A percentile compares a stretch with the other conserved stretches of the same genome.
These are phyloP conservation scores for Cinnamomum chago DNA, from an alignment of 164 flowering plant genomes.

Conservation along the genomic window DNA sequence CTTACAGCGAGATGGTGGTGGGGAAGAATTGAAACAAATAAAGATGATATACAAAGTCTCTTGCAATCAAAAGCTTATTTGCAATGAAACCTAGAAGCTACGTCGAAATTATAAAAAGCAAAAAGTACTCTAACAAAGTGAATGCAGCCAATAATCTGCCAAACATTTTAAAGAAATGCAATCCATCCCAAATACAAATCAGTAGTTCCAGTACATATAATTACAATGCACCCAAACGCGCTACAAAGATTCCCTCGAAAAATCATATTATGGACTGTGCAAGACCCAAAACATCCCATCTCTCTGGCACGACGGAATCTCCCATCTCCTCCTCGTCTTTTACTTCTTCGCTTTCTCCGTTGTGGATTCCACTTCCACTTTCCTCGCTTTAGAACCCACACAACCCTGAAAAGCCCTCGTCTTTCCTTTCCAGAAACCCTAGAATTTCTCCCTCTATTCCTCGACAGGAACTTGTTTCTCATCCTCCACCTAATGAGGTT, in stretches of 20 bases:
- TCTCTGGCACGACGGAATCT: slow-evolving; percentile 32
- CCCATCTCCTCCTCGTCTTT: slow-evolving; percentile 21
- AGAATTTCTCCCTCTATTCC: not conserved
- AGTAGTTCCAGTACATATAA: no score
- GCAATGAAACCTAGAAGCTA: no score
- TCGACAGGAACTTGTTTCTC: not conserved
- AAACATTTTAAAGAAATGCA: no score
- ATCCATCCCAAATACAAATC: no score
- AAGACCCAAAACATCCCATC: slow-evolving; percentile 90
- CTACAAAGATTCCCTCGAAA: not conserved
- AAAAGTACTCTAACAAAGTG: no score
- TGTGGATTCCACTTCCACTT: slow-evolving; percentile 3
- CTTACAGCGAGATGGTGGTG: no score
- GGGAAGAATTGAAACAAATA: no score
- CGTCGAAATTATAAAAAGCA: no score
- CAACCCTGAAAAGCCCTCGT: slow-evolving; percentile 5
- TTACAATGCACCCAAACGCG: no score
- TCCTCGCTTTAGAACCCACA: slow-evolving; percentile 1
- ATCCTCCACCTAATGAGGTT: not conserved
- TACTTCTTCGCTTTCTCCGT: slow-evolving; percentile 21
- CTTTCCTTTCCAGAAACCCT: slow-evolving; percentile 1
- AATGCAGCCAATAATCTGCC: no score
- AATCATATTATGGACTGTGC: slow-evolving; percentile 87
- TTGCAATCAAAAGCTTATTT: no score
- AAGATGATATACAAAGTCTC: no score